Base-by-base conservation (phyloP, 495 filamentous ascomycete species). In the Aspergillus coremiiformis region DNA sequence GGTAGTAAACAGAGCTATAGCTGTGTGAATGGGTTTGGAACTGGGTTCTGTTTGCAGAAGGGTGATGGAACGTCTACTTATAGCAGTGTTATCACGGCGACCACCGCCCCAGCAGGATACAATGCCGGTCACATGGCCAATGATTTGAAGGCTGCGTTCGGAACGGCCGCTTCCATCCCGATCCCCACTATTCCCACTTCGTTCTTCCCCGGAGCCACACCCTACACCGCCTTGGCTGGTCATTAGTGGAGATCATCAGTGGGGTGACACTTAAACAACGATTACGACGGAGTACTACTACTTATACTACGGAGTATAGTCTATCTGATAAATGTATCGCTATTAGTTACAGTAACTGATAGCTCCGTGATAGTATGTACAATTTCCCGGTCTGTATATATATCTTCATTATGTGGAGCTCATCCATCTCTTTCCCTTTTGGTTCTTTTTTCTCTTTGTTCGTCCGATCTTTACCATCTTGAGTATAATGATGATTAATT, bases 161-260 rank as follows among this genome's bases (percentile, higher is more conserved):
- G 66, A 3, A 62, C 70, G 1, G 71, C 63, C 12, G 52, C 56
- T 4, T 68, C 62, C 21, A 76, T 78, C 54, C 62, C 74, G 10
- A 76, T 78, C 55, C 77, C 75, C 0, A 65, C 73, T 15, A 68
- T 80, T 20, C 76, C 77, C 10, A 68, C 68, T 0, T 68, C 55
- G 10, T 80, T 73, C 63, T 80, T 62, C 53, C 77, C 76, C 0
- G 75, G 75, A 14, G 60, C 57, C 22, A 65, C 62, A 3, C 62
- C 70, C 27, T 37, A 26, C 23, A 51, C 37, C 43, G 35, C 48
- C 7, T 19, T 46, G 50, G 27, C 50, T n/a, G n/a, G n/a, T n/a
- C n/a, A n/a, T n/a, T n/a, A n/a, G n/a, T n/a, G n/a, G n/a, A n/a
- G n/a, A n/a, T n/a, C n/a, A n/a, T n/a, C n/a, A n/a, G n/a, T n/a